These are phyloP conservation scores for Paecilomyces dactylethromorphus DNA, from an alignment of 2,329 filamentous ascomycete genomes.

Conservation along the genomic window DNA sequence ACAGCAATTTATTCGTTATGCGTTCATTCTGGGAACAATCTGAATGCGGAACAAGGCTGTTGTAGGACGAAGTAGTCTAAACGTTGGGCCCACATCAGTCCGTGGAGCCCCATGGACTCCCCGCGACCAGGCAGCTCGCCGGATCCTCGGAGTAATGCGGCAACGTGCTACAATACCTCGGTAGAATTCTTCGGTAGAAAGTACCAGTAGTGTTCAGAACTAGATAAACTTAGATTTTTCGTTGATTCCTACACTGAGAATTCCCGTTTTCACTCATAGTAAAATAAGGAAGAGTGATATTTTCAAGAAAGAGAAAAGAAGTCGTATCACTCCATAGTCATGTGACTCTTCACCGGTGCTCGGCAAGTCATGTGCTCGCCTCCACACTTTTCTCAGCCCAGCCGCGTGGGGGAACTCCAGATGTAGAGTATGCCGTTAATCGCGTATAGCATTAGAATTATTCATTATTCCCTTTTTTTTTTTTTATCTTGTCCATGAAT, in stretches of 20 bases:
- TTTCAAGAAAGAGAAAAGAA: not conserved
- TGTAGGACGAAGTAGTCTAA: not conserved
- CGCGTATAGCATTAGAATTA: not conserved
- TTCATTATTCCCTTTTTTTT: not conserved
- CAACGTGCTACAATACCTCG: not conserved
- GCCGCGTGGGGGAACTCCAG: not conserved
- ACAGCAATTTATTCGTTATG: not conserved
- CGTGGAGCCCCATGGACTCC: not conserved
- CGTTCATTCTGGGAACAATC: not conserved
- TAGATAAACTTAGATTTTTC: too few relatives aligned
- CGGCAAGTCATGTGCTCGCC: not conserved
- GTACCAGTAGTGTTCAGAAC: too few relatives aligned
- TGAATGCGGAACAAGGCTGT: not conserved
- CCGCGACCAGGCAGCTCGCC: not conserved
- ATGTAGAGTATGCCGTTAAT: not conserved
- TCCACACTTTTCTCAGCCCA: not conserved
- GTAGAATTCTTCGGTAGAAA: too few relatives aligned
- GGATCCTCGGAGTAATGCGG: not conserved
- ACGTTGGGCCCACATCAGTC: not conserved
- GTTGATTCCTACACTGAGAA: too few relatives aligned
- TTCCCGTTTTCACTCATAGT: too few relatives aligned
- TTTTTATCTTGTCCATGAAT: not conserved
- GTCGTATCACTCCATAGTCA: not conserved
- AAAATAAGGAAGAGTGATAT: too few relatives aligned
- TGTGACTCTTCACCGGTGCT: not conserved